Base-by-base conservation (phyloP, 73 alveolate genomes). In the Symbiodinium pilosum region DNA sequence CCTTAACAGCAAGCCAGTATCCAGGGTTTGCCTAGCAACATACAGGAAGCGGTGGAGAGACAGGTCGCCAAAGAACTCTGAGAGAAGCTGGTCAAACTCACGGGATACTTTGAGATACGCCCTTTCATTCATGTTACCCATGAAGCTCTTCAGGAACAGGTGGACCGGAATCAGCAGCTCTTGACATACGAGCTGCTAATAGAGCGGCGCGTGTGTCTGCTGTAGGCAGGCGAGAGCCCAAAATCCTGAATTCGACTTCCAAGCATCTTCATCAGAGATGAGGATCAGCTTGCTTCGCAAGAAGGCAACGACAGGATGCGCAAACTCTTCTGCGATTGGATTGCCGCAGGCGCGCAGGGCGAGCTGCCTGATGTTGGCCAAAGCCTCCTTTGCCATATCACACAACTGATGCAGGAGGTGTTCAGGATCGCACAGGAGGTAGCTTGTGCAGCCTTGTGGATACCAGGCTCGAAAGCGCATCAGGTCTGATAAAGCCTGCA, bases 141-240 rank as follows among this genome's bases (percentile, higher is more conserved):
- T 21, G 71, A 54, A 30, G 71, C 71, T 54, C 71, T 54, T 54
- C 71, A 54, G 16, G 18, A 54, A 54, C n/a, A 54, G 71, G 26
- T 54, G 71, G 26, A 54, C 71, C 71, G 71, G 71, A 30, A 54
- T 54, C 71, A 54, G 71, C 71, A 54, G 26, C 30, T 54, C 71
- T 0, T 54, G n/a, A 54, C 71, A 54, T 5, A 54, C 71, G 71
- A 54, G 71, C 26, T 54, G 71, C n/a, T 54, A 21, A 30, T 54
- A 30, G n/a, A 54, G 71, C 71, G 16, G 71, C 71, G 4, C 71
- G 26, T 54, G n/a, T 54, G 71, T 54, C 4, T 54, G 16, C 71
- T 30, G 71, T 30, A 54, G 71, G 71, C 71, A 54, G 71, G 71
- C 71, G n/a, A 54, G 71, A 54, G 71, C 71, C 71, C 71, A 54